These are phyloP conservation scores for Ustilago curta DNA, from an alignment of 1,284 basidiomycete genomes.

Conservation along the genomic window DNA sequence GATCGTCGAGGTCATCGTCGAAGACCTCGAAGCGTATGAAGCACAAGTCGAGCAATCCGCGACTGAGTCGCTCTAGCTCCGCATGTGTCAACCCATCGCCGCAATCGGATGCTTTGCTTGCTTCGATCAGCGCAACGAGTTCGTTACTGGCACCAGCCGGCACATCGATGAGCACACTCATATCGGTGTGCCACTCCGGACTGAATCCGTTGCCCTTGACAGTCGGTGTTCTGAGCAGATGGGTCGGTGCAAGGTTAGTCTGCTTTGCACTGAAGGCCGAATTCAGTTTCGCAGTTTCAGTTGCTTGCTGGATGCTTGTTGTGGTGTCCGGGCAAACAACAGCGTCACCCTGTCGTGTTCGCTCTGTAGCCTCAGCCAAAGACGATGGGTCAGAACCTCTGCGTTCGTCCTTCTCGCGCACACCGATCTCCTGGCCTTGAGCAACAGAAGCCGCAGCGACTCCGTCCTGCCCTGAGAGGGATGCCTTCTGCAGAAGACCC, in stretches of 20 bases:
- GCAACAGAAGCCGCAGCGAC: background rate
- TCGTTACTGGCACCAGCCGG: conserved; percentile 49
- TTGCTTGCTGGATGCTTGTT: background rate
- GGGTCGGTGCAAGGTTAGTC: conserved; percentile 8
- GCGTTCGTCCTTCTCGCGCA: background rate
- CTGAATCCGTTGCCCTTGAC: conserved; percentile 64
- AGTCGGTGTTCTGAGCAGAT: conserved; percentile 41
- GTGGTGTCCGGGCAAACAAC: background rate
- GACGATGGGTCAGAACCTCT: background rate
- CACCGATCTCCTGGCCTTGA: background rate
- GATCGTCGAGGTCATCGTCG: conserved; percentile 46
- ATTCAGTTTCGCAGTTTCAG: background rate
- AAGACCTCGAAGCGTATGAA: conserved; percentile 66
- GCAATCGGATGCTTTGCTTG: conserved; percentile 7
- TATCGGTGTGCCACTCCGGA: conserved; percentile 59
- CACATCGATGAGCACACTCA: conserved; percentile 57
- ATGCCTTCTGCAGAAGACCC: conserved; percentile 31
- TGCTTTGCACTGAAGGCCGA: background rate
- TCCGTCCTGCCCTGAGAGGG: background rate
- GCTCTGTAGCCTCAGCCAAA: background rate
- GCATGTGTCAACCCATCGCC: conserved; percentile 6
- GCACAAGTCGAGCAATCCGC: conserved; percentile 65
- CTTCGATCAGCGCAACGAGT: conserved; percentile 25
- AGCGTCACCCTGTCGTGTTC: background rate
- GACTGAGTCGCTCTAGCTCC: conserved; percentile 40